Evolutionary conservation across 2,329 filamentous ascomycete genomes (phyloP).

Genomic region (Diaporthe batatas): DNA sequence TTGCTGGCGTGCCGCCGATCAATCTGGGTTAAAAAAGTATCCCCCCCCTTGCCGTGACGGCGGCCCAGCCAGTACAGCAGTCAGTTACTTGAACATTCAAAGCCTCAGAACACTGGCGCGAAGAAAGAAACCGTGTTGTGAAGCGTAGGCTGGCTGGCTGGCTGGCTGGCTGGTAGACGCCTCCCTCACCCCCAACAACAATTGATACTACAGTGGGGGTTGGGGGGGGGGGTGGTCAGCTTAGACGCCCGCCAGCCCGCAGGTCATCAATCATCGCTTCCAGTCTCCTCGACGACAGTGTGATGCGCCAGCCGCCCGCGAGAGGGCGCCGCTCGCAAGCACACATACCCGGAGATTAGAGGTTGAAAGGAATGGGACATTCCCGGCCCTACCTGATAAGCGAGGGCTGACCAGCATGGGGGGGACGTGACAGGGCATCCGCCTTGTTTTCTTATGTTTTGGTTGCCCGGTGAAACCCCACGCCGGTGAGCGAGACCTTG

Average conservation of each 20-base stretch:
- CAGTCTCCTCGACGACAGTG: slow-evolving; percentile 3
- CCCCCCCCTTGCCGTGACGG: too few relatives aligned
- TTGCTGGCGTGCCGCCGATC: not conserved
- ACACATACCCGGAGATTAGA: slow-evolving; percentile 8
- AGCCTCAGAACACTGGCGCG: not conserved
- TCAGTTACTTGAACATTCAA: not conserved
- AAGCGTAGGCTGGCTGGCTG: not conserved
- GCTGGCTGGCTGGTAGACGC: too few relatives aligned
- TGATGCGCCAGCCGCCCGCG: too few relatives aligned
- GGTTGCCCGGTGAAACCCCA: not conserved
- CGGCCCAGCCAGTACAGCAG: not conserved
- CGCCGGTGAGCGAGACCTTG: not conserved
- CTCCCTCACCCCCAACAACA: too few relatives aligned
- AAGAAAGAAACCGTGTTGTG: not conserved
- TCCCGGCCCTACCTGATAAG: slow-evolving; percentile 8
- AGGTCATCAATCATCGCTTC: too few relatives aligned
- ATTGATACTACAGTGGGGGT: too few relatives aligned
- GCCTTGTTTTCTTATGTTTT: slow-evolving; percentile 26
- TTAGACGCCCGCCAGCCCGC: not conserved
- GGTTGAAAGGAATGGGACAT: not conserved
- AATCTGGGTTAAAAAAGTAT: too few relatives aligned
- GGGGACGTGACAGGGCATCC: slow-evolving; percentile 19
- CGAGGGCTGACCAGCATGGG: slow-evolving; percentile 26
- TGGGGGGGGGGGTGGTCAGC: slow-evolving; percentile 11
- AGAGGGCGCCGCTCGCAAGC: too few relatives aligned